These are phyloP conservation scores for Saposhnikovia divaricata DNA, from an alignment of 129 eudicot genomes.

Conservation along the genomic window DNA sequence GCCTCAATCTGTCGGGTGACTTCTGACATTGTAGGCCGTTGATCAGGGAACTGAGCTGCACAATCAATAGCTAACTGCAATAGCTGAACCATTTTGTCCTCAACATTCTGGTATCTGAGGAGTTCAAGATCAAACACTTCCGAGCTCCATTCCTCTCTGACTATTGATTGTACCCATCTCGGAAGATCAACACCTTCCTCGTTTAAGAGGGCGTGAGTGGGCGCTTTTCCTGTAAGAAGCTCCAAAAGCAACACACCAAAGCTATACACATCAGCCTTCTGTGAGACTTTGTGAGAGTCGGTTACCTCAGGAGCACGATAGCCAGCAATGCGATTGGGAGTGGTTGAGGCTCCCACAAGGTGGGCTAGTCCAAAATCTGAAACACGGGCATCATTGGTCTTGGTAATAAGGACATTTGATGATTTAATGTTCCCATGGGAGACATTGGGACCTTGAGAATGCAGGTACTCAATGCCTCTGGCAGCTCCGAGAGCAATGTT, in stretches of 20 bases:
- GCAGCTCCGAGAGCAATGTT: slow-evolving; percentile 86
- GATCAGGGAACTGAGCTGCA: slow-evolving; percentile 81
- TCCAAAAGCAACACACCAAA: slow-evolving; percentile 74
- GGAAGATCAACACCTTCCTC: slow-evolving; percentile 98
- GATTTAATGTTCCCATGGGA: slow-evolving; percentile 90
- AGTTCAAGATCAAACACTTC: slow-evolving; percentile 93
- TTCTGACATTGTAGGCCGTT: slow-evolving; percentile 64
- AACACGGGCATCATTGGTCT: slow-evolving; percentile 57
- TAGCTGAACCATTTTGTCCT: slow-evolving; percentile 87
- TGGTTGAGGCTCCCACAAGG: slow-evolving; percentile 57
- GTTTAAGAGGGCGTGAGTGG: slow-evolving; percentile 62
- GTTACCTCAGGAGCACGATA: slow-evolving; percentile 97
- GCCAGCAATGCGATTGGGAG: slow-evolving; percentile 74
- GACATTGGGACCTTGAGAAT: slow-evolving; percentile 45
- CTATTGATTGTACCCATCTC: slow-evolving; percentile 90
- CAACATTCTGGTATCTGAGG: slow-evolving; percentile 57
- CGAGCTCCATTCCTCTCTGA: slow-evolving; percentile 83
- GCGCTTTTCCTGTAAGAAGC: slow-evolving; percentile 88
- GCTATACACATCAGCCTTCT: slow-evolving; percentile 81
- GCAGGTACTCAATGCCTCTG: slow-evolving; percentile 73
- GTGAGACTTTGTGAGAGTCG: slow-evolving; percentile 73
- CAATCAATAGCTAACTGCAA: slow-evolving; percentile 79
- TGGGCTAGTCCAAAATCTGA: slow-evolving; percentile 83
- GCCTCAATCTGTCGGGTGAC: slow-evolving; percentile 47
- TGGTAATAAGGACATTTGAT: slow-evolving; percentile 77